phyloP scores from a whole-genome alignment of 208 protist species.

The Trypanosoma caninum region DNA sequence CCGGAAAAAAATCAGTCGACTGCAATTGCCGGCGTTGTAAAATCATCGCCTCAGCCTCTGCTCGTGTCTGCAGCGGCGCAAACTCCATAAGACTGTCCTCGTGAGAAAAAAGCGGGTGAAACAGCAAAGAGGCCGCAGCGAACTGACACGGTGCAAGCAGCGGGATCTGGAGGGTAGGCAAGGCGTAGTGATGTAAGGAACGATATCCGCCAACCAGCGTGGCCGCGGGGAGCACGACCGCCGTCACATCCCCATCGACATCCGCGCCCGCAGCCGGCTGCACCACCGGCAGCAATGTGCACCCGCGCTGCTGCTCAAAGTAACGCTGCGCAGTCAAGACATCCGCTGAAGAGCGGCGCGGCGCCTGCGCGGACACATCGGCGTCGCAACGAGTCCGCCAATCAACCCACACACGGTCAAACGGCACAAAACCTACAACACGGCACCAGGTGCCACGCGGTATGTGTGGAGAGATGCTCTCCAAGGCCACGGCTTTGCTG shows the following conservation, averaged over 20 bases:
- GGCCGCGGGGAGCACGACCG: conserved; percentile 29
- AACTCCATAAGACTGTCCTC: conserved; percentile 21
- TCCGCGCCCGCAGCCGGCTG: neutral
- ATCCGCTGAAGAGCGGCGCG: neutral
- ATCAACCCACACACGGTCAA: no score
- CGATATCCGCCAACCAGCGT: conserved; percentile 43
- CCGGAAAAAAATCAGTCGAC: neutral
- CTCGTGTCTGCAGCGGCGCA: conserved; percentile 1
- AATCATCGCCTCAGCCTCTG: conserved; percentile 5
- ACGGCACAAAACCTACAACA: conserved; percentile 18
- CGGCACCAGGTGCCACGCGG: conserved; percentile 12
- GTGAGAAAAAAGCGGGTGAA: conserved; percentile 23
- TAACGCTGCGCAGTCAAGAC: conserved; percentile 6
- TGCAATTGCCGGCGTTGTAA: neutral
- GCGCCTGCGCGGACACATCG: no score
- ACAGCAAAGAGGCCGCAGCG: conserved; percentile 9
- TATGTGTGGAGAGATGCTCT: conserved; percentile 12
- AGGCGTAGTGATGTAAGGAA: conserved; percentile 60
- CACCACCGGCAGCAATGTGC: conserved; percentile 33
- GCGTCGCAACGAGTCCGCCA: no score
- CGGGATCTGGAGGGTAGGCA: conserved; percentile 53
- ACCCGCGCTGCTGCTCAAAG: conserved; percentile 12
- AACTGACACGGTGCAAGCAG: conserved; percentile 19
- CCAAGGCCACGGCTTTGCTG: conserved; percentile 25
- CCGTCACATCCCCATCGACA: neutral